Base-by-base conservation (phyloP, 169 alveolate species). In the Eimeria tenella region DNA sequence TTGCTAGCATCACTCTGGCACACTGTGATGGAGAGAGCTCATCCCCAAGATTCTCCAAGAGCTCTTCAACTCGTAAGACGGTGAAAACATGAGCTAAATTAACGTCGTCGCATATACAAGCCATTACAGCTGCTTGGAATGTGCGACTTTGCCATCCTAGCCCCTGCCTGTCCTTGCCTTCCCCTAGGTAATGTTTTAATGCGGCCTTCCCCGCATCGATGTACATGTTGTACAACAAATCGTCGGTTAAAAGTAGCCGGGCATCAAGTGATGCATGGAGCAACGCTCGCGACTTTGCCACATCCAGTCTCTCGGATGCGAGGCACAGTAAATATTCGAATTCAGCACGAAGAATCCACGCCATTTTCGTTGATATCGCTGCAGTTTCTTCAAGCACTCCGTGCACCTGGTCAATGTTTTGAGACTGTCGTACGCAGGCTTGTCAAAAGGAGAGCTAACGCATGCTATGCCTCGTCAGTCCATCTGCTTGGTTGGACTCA, bases 111-210 rank as follows among this genome's bases (percentile, higher is more conserved):
- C 86, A 58, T 9, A 90, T 63, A 63, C 86, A 63, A 42, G 94
- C 94, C 71, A 23, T 75, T 71, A 77, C 79, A 11, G 94, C 94
- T 11, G 90, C 90, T 63, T 42, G 60, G 21, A 90, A 60, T 5
- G 84, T 70, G 93, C 84, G 84, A 53, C 93, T 86, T 84, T 86
- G 93, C 93, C 84, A 86, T 55, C 71, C 93, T 4, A 86, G 86
- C 21, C 84, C 84, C 53, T 86, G 93, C 19, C 52, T 52, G 74
- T 73, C 93, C 58, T 87, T 70, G 52, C 83, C 83, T 42, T 71
- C 94, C 49, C 94, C 82, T 19, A 89, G 79, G 19, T 73, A 68
- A 21, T 74, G 31, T 77, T 56, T 56, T 4, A 89, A 73, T n/a
- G 84, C 77, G 5, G 42, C 90, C 49, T 90, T 74, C 23, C 94